A percentile compares a stretch with the other conserved stretches of the same genome.
Conservation (phyloP, 495 filamentous ascomycete genomes). For the Neurospora pannonica region DNA sequence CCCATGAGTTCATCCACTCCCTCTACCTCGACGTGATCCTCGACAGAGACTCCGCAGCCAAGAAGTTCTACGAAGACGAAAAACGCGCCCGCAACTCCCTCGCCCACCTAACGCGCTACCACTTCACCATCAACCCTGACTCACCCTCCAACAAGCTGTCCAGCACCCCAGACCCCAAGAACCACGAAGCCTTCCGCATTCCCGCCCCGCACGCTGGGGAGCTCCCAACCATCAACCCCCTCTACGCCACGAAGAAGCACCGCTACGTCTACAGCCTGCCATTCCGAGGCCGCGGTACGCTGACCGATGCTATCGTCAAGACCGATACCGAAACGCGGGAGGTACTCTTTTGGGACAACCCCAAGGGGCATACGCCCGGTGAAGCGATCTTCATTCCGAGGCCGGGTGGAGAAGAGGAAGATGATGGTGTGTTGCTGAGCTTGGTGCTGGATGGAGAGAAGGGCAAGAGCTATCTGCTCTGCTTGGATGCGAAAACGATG, state of each 20-base stretch:
- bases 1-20: constrained; percentile 42
- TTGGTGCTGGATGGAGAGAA: constrained; percentile 58
- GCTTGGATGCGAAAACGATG: constrained; percentile 56
- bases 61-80: constrained; percentile 20
- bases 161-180: background rate
- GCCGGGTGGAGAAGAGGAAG: constrained; percentile 40
- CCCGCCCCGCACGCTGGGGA: constrained; percentile 41
- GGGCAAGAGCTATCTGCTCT: constrained; percentile 59
- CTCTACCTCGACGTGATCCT: constrained; percentile 55
- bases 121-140: constrained; percentile 22
- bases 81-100: constrained; percentile 27
- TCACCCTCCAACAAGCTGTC: background rate
- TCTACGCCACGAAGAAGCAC: constrained; percentile 39
- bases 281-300: constrained; percentile 47
- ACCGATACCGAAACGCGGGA: constrained; percentile 49
- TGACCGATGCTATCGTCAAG: constrained; percentile 61
- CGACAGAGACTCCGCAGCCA: constrained; percentile 19
- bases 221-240: constrained; percentile 60
- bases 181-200: constrained; percentile 26
- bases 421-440: constrained; percentile 64
- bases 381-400: constrained; percentile 65
- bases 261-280: constrained; percentile 57
- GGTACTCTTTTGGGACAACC: constrained; percentile 41
- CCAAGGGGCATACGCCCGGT: constrained; percentile 56
- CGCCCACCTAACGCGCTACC: constrained; percentile 34